Percentiles rank a stretch among this genome's conserved stretches.
phyloP scores from a whole-genome alignment of 1,139 yeast genomes.

The Ogataea hybrid region DNA sequence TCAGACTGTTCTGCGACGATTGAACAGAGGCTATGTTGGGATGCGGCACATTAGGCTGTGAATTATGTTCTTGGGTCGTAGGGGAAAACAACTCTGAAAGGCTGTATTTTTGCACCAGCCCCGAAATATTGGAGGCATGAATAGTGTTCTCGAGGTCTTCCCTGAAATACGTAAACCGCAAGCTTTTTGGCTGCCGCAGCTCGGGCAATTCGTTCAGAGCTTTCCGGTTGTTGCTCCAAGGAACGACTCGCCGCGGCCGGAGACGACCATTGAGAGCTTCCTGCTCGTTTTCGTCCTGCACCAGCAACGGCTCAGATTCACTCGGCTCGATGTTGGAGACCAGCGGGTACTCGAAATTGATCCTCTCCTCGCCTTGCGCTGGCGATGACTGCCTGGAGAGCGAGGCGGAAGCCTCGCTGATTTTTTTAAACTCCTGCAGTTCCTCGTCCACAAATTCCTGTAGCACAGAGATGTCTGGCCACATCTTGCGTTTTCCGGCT shows the following conservation, averaged over 20 bases:
- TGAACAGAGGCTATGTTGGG: slow-evolving; percentile 9
- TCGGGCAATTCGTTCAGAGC: slow-evolving; percentile 36
- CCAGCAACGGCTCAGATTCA: slow-evolving; percentile 25
- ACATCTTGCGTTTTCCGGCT: slow-evolving; percentile 38
- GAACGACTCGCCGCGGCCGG: slow-evolving; percentile 73
- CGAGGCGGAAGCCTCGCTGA: slow-evolving; percentile 38
- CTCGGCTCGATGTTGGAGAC: slow-evolving; percentile 33
- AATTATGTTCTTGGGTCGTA: slow-evolving; percentile 24
- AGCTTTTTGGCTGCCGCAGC: slow-evolving; percentile 40
- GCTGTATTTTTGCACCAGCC: slow-evolving; percentile 57
- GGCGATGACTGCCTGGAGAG: slow-evolving; percentile 20
- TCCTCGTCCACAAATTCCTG: slow-evolving; percentile 79
- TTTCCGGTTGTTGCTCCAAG: slow-evolving; percentile 52
- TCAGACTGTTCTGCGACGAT: slow-evolving; percentile 16
- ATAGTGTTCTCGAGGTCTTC: slow-evolving; percentile 87
- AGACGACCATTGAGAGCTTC: slow-evolving; percentile 61
- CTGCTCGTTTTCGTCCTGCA: slow-evolving; percentile 54
- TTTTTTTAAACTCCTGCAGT: slow-evolving; percentile 44
- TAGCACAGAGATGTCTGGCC: slow-evolving; percentile 83
- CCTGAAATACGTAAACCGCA: slow-evolving; percentile 85
- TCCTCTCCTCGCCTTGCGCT: slow-evolving; percentile 17
- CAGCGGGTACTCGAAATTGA: slow-evolving; percentile 34
- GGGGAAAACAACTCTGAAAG: slow-evolving; percentile 49
- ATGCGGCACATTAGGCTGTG: not conserved
- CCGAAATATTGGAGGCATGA: slow-evolving; percentile 87